phyloP scores from a whole-genome alignment of 371 early-diverging fungal species.

The Mucor mucedo region DNA sequence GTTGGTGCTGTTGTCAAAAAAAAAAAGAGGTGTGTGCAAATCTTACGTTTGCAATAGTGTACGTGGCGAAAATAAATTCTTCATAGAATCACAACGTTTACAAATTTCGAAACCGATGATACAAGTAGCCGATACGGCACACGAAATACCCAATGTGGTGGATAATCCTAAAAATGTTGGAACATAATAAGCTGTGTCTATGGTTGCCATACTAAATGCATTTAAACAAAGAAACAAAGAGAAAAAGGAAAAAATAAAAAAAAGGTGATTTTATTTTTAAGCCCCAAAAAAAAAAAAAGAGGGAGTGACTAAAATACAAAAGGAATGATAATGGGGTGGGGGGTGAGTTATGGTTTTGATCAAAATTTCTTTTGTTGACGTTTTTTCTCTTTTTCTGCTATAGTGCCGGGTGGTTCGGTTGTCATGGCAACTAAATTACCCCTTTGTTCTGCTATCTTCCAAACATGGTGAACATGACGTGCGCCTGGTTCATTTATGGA shows the following conservation, averaged over 20 bases:
- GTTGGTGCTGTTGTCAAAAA: neutral
- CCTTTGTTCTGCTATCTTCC: constrained; percentile 26
- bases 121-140: constrained; percentile 47
- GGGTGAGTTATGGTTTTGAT: constrained; percentile 4
- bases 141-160: constrained; percentile 55
- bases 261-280: constrained; percentile 6
- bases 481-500: constrained; percentile 43
- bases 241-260: constrained; percentile 6
- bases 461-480: constrained; percentile 57
- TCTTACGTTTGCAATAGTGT: constrained; percentile 52
- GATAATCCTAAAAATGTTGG: constrained; percentile 50
- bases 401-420: constrained; percentile 49
- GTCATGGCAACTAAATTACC: constrained; percentile 50
- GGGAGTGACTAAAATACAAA: neutral
- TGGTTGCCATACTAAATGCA: constrained; percentile 38
- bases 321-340: neutral
- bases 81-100: constrained; percentile 53
- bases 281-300: neutral
- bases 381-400: constrained; percentile 50
- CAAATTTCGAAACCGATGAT: constrained; percentile 58
- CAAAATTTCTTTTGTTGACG: constrained; percentile 7
- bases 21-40: neutral
- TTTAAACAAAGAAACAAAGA: constrained; percentile 14
- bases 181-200: constrained; percentile 50
- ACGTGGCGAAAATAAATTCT: constrained; percentile 60